Percentiles rank a stretch among this genome's conserved stretches.
These are phyloP conservation scores for Neurospora terricola DNA, from an alignment of 495 filamentous ascomycete species.

Conservation along the genomic window DNA sequence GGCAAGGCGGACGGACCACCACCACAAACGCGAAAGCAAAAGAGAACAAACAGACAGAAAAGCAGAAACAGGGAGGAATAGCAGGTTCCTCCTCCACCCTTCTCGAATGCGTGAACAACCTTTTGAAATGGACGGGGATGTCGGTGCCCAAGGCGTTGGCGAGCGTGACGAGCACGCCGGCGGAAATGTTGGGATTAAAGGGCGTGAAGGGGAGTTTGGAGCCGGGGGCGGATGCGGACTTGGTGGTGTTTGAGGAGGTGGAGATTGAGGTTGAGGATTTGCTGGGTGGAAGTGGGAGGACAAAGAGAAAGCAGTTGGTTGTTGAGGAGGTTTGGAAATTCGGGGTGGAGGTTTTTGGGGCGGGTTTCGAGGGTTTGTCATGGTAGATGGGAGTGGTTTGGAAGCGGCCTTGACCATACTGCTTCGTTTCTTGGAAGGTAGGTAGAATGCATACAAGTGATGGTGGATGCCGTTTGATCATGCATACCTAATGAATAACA, in stretches of 20 bases:
- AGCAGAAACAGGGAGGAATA: neutral
- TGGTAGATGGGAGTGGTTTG: neutral
- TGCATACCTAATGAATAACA: too few relatives aligned
- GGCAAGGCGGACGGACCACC: too few relatives aligned
- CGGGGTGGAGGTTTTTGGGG: slow-evolving; percentile 9
- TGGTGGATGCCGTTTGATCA: too few relatives aligned
- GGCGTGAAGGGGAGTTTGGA: slow-evolving; percentile 57
- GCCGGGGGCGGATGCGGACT: slow-evolving; percentile 66
- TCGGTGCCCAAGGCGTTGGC: slow-evolving; percentile 54
- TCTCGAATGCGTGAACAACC: slow-evolving; percentile 73
- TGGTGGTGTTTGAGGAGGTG: slow-evolving; percentile 57
- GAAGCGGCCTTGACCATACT: neutral
- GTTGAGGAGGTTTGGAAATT: slow-evolving; percentile 24
- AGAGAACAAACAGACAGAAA: slow-evolving; percentile 9
- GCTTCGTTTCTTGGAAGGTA: neutral
- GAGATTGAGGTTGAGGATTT: neutral
- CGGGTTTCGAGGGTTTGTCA: too few relatives aligned
- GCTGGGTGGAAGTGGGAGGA: neutral
- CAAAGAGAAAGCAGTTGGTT: neutral
- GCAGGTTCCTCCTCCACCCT: slow-evolving; percentile 52
- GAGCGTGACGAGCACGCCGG: slow-evolving; percentile 63
- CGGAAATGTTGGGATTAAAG: slow-evolving; percentile 58
- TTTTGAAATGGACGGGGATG: slow-evolving; percentile 58
- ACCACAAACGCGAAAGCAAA: neutral
- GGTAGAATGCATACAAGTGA: too few relatives aligned